Conservation (phyloP, 768 basidiomycete species). For the Tricholomella constricta region DNA sequence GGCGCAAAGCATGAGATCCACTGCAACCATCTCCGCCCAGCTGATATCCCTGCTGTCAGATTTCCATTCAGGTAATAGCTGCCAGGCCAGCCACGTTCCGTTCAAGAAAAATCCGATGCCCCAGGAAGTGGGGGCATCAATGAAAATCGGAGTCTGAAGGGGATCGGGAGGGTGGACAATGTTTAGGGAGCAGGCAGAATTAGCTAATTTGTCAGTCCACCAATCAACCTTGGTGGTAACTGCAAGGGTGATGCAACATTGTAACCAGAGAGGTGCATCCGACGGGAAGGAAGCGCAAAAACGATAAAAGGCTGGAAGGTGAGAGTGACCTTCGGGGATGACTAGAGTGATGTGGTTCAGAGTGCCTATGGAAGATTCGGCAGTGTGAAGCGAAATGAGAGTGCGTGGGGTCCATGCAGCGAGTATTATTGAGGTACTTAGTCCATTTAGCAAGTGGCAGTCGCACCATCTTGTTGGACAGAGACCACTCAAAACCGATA, state of each 20-base stretch:
- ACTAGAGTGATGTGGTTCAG: slow-evolving; percentile 38
- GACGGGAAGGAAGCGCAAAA: slow-evolving; percentile 27
- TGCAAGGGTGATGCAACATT: slow-evolving; percentile 8
- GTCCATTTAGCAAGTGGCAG: slow-evolving; percentile 31
- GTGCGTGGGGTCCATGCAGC: slow-evolving; percentile 14
- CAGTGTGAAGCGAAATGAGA: slow-evolving; percentile 17
- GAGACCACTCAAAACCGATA: slow-evolving; percentile 40
- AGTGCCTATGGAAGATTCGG: slow-evolving; percentile 31
- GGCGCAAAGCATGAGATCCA: slow-evolving; percentile 23
- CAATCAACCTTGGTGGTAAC: slow-evolving; percentile 25
- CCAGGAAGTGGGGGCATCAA: slow-evolving; percentile 3
- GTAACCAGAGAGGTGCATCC: slow-evolving; percentile 10
- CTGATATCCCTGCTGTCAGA: slow-evolving; percentile 20
- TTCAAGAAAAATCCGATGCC: slow-evolving; percentile 3
- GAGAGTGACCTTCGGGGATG: slow-evolving; percentile 29
- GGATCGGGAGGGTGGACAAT: neutral
- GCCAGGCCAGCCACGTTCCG: neutral
- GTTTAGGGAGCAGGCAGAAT: neutral
- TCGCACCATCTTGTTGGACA: slow-evolving; percentile 26
- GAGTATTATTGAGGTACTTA: slow-evolving; percentile 29
- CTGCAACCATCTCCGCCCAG: slow-evolving; percentile 28
- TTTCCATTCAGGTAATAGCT: slow-evolving; percentile 15
- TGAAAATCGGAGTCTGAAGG: neutral
- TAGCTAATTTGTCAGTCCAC: slow-evolving; percentile 22
- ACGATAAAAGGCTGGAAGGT: slow-evolving; percentile 27